Evolutionary conservation across 1,284 basidiomycete genomes (phyloP).

Genomic region (Xerocomus amazonicus): DNA sequence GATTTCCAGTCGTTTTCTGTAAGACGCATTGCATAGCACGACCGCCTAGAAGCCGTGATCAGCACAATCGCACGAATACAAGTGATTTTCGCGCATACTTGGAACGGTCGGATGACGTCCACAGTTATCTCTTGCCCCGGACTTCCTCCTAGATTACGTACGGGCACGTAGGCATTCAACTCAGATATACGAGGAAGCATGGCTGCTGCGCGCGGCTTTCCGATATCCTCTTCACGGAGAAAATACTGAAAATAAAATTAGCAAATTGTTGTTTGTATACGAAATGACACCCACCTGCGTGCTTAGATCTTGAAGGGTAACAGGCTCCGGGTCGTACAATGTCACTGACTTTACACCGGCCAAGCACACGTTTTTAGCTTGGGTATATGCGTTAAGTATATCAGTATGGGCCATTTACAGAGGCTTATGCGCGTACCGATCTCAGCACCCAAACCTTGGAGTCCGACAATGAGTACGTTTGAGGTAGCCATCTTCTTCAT

Average conservation of each 20-base stretch:
- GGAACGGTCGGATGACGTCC: constrained; percentile 83
- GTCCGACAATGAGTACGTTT: constrained; percentile 92
- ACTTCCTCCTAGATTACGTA: constrained; percentile 72
- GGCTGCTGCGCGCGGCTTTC: constrained; percentile 83
- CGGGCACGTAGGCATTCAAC: constrained; percentile 95
- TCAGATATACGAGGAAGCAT: constrained; percentile 91
- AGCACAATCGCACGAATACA: constrained; percentile 3
- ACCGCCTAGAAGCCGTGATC: constrained; percentile 60
- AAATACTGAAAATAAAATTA: constrained; percentile 70
- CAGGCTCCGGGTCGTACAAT: constrained; percentile 90
- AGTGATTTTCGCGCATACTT: constrained; percentile 51
- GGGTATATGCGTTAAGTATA: constrained; percentile 2
- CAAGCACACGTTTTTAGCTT: constrained; percentile 94
- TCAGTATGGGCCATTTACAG: constrained; percentile 10
- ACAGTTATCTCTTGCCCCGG: constrained; percentile 72
- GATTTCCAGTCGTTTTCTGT: constrained; percentile 88
- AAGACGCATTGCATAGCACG: constrained; percentile 78
- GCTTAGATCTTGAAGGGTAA: constrained; percentile 85
- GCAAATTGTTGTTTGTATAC: not conserved
- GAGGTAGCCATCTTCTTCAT: constrained; percentile 99
- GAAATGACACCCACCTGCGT: constrained; percentile 65
- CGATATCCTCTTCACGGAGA: constrained; percentile 84
- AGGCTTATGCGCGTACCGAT: constrained; percentile 61
- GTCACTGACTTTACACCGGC: constrained; percentile 99
- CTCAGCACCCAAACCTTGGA: constrained; percentile 94